These are phyloP conservation scores for Cladosporium sp. DNA, from an alignment of 2,329 filamentous ascomycete genomes.

Conservation along the genomic window DNA sequence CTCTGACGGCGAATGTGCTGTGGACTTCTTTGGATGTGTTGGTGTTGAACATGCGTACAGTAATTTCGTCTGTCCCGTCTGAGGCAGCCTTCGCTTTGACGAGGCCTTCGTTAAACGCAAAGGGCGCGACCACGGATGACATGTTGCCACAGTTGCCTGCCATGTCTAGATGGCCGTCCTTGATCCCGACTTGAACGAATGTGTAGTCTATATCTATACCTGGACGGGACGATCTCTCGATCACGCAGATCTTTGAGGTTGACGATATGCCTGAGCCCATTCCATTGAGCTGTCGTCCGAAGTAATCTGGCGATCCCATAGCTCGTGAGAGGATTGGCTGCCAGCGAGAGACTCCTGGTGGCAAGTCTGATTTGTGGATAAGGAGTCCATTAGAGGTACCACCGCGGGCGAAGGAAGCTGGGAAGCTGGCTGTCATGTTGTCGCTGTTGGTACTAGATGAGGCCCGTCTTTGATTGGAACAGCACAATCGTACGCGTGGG, in stretches of 20 bases:
- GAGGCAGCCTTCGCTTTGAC: slow-evolving; percentile 30
- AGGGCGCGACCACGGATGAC: slow-evolving; percentile 63
- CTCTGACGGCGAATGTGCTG: slow-evolving; percentile 53
- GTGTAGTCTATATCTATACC: slow-evolving; percentile 65
- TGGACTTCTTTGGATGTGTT: slow-evolving; percentile 65
- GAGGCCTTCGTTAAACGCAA: slow-evolving; percentile 55
- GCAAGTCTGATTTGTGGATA: slow-evolving; percentile 52
- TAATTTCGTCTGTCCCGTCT: slow-evolving; percentile 36
- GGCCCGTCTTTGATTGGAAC: background rate
- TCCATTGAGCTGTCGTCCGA: slow-evolving; percentile 68
- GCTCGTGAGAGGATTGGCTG: slow-evolving; percentile 53
- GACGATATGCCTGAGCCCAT: slow-evolving; percentile 66
- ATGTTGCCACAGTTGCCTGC: slow-evolving; percentile 75
- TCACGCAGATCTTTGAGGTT: slow-evolving; percentile 67
- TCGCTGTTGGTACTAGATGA: background rate
- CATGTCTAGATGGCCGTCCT: slow-evolving; percentile 57
- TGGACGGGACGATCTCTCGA: slow-evolving; percentile 48
- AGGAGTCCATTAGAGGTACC: slow-evolving; percentile 67
- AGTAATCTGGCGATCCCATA: slow-evolving; percentile 63
- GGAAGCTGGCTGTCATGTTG: slow-evolving; percentile 28
- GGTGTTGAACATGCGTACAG: slow-evolving; percentile 63
- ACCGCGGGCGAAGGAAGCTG: slow-evolving; percentile 61
- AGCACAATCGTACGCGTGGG: background rate
- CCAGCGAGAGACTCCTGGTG: slow-evolving; percentile 44
- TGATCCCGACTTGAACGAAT: slow-evolving; percentile 65